Percentiles rank a stretch among this genome's conserved stretches.
Evolutionary conservation across 768 basidiomycete genomes (phyloP).

Genomic region (Lentinula edodes): DNA sequence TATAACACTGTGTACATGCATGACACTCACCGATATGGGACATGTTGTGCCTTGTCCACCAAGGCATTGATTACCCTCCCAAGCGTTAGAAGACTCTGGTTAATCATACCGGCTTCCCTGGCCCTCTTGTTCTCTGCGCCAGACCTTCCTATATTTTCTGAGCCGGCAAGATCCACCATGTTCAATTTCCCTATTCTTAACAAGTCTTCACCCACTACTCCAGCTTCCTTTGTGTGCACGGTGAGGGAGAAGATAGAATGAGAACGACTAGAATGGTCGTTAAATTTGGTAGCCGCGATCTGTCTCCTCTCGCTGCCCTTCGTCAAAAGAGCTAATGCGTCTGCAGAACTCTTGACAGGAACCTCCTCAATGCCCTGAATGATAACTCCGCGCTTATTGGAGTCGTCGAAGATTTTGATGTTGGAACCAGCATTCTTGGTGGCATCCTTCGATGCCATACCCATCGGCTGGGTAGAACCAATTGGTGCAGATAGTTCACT

Average conservation of each 20-base stretch:
- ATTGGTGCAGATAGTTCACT: constrained; percentile 67
- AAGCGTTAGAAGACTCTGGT: constrained; percentile 93
- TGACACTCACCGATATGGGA: constrained; percentile 78
- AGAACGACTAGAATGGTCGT: constrained; percentile 94
- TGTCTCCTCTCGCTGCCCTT: constrained; percentile 90
- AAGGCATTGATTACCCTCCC: constrained; percentile 95
- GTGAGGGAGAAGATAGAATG: constrained; percentile 98
- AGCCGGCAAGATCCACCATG: constrained; percentile 94
- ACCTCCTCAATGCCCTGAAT: constrained; percentile 95
- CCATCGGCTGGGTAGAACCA: constrained; percentile 75
- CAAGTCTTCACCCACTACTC: constrained; percentile 76
- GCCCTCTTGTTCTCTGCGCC: constrained; percentile 95
- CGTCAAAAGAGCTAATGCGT: constrained; percentile 77
- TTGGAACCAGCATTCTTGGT: constrained; percentile 37
- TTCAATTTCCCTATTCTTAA: constrained; percentile 94
- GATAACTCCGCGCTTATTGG: constrained; percentile 80
- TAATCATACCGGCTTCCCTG: constrained; percentile 97
- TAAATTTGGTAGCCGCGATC: constrained; percentile 95
- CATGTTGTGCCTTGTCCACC: constrained; percentile 86
- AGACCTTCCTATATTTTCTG: constrained; percentile 93
- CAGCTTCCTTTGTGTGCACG: constrained; percentile 84
- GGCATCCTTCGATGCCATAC: constrained; percentile 46
- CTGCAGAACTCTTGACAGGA: constrained; percentile 73
- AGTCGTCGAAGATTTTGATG: constrained; percentile 92
- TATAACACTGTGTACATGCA: not conserved